Percentiles rank a stretch among this genome's conserved stretches.
phyloP scores from a whole-genome alignment of 2,329 filamentous ascomycete species.

The Metarhizium rileyi region DNA sequence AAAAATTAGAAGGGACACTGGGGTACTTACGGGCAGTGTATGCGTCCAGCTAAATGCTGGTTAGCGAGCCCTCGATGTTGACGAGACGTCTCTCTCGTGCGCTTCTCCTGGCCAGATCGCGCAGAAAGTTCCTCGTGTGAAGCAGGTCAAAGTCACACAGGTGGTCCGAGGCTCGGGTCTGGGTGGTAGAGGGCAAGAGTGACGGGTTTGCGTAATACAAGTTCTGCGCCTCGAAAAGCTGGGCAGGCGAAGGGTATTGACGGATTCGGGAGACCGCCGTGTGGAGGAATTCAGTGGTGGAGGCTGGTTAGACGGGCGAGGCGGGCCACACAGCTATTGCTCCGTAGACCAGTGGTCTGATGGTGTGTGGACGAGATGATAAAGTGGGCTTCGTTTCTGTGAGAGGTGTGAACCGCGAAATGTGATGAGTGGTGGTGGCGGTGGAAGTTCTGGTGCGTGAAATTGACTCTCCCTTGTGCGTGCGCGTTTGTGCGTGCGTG shows the following conservation, averaged over 20 bases:
- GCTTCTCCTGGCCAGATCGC: constrained; percentile 10
- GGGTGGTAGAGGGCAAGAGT: constrained; percentile 10
- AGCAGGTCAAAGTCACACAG: constrained; percentile 14
- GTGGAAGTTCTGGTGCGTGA: background rate
- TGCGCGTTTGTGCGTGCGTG: background rate
- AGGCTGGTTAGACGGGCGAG: constrained; percentile 1
- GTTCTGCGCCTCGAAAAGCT: constrained; percentile 9
- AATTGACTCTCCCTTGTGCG: background rate
- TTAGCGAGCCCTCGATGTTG: constrained; percentile 14
- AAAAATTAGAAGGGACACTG: constrained; percentile 6
- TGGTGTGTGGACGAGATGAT: background rate
- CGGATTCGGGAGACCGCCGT: constrained; percentile 5
- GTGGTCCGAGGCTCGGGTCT: constrained; percentile 12
- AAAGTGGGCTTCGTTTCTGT: background rate
- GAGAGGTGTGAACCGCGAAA: background rate
- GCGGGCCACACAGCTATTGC: background rate
- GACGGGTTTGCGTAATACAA: constrained; percentile 16
- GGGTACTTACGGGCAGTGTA: constrained; percentile 27
- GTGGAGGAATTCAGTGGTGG: background rate
- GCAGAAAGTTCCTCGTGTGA: constrained; percentile 9
- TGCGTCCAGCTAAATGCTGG: constrained; percentile 16
- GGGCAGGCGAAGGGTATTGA: constrained; percentile 9
- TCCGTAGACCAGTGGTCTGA: constrained; percentile 2
- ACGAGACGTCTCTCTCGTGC: constrained; percentile 11
- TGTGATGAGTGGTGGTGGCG: background rate